Conservation (phyloP, 1,139 yeast species). For the Debaryomyces sp. region DNA sequence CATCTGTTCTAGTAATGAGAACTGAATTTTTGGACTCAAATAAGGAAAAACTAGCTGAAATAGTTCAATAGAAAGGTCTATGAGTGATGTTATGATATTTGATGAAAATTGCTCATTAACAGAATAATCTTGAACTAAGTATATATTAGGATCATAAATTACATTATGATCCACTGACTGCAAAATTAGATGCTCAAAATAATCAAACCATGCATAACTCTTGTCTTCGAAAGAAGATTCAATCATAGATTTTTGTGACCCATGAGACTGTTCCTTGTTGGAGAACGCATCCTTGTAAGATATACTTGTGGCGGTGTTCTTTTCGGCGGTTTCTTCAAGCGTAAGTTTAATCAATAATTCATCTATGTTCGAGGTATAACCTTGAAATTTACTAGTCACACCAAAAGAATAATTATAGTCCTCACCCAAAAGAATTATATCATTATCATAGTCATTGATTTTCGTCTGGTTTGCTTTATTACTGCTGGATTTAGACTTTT, state of each 20-base stretch:
- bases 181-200: conserved; percentile 29
- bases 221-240: conserved; percentile 10
- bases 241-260: background rate
- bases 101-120: conserved; percentile 28
- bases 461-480: conserved; percentile 19
- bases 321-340: conserved; percentile 8
- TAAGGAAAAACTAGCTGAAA: conserved; percentile 73
- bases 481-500: conserved; percentile 25
- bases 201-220: conserved; percentile 33
- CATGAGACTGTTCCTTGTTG: background rate
- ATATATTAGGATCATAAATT: conserved; percentile 38
- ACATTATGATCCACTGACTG: conserved; percentile 32
- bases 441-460: conserved; percentile 28
- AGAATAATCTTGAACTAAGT: conserved; percentile 32
- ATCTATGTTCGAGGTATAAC: conserved; percentile 23
- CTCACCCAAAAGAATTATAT: conserved; percentile 29
- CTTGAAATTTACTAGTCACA: conserved; percentile 38
- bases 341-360: conserved; percentile 25
- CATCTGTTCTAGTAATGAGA: conserved; percentile 80
- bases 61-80: conserved; percentile 78
- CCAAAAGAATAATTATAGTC: conserved; percentile 44
- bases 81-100: conserved; percentile 53
- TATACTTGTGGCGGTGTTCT: conserved; percentile 8
- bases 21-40: conserved; percentile 80
- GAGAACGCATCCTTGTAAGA: conserved; percentile 21